Evolutionary conservation across 1,284 basidiomycete genomes (phyloP).

Genomic region (Clitocybe nebularis): DNA sequence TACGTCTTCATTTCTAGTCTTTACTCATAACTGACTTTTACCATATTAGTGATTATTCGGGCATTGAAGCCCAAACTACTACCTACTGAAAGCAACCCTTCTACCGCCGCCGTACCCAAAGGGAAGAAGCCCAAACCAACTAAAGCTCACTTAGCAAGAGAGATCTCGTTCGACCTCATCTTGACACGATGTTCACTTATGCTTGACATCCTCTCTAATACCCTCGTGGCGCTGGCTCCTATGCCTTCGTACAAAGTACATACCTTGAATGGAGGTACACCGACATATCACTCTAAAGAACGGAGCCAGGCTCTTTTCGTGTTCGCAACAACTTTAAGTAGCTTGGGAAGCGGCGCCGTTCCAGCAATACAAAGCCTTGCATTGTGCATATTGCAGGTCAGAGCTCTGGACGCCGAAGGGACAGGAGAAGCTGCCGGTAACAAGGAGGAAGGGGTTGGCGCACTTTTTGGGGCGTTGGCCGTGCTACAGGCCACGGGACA

Average conservation of each 20-base stretch:
- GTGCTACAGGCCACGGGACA: constrained; percentile 62
- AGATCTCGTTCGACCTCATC: constrained; percentile 67
- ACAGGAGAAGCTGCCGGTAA: constrained; percentile 7
- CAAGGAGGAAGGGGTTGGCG: constrained; percentile 33
- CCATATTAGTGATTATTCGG: constrained; percentile 37
- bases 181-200: constrained; percentile 58
- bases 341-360: constrained; percentile 56
- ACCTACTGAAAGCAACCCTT: constrained; percentile 8
- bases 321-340: constrained; percentile 50
- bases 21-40: neutral
- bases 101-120: constrained; percentile 11
- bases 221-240: constrained; percentile 51
- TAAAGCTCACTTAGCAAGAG: constrained; percentile 47
- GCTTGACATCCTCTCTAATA: constrained; percentile 63
- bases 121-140: constrained; percentile 42
- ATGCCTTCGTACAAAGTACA: constrained; percentile 33
- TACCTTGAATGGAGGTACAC: constrained; percentile 3
- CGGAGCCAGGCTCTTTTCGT: constrained; percentile 52
- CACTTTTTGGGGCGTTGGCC: constrained; percentile 65
- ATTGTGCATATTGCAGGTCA: constrained; percentile 59
- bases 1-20: constrained; percentile 21
- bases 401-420: constrained; percentile 31
- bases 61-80: constrained; percentile 38
- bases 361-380: constrained; percentile 71
- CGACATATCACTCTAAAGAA: constrained; percentile 9